A percentile compares a stretch with the other conserved stretches of the same genome.
These are phyloP conservation scores for Ulota crispa DNA, from an alignment of 225 moss, liverwort and hornwort species.

Conservation along the genomic window DNA sequence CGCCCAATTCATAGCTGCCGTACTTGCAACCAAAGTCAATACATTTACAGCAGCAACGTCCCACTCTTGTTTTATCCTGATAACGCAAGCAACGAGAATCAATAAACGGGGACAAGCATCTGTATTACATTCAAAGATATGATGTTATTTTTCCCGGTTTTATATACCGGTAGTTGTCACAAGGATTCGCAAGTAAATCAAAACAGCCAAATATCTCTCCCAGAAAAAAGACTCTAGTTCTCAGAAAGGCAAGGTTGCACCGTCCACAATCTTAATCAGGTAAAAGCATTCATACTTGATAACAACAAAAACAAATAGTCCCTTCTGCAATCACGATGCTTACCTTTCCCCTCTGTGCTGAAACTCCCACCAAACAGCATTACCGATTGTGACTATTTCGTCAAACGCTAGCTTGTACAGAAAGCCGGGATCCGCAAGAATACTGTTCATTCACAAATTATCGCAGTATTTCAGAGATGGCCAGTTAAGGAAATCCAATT, in stretches of 20 bases:
- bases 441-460: conserved; percentile 29
- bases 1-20: conserved; percentile 59
- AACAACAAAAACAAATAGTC: background rate
- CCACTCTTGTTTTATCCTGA: conserved; percentile 85
- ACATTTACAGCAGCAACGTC: conserved; percentile 68
- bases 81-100: background rate
- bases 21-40: conserved; percentile 72
- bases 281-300: background rate
- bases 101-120: background rate
- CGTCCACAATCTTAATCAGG: background rate
- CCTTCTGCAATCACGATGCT: background rate
- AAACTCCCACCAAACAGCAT: conserved; percentile 84
- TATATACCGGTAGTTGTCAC: background rate
- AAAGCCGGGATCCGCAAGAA: conserved; percentile 85
- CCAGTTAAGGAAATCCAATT: background rate
- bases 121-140: background rate
- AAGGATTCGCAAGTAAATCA: background rate
- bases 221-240: background rate
- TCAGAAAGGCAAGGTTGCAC: background rate
- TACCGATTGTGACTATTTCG: conserved; percentile 65
- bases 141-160: background rate
- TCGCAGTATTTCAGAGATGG: background rate
- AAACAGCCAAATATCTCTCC: background rate
- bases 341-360: conserved; percentile 80
- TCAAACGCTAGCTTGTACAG: conserved; percentile 72